Conservation (phyloP, 805 yeast species). For the Candida palmyrensis region DNA sequence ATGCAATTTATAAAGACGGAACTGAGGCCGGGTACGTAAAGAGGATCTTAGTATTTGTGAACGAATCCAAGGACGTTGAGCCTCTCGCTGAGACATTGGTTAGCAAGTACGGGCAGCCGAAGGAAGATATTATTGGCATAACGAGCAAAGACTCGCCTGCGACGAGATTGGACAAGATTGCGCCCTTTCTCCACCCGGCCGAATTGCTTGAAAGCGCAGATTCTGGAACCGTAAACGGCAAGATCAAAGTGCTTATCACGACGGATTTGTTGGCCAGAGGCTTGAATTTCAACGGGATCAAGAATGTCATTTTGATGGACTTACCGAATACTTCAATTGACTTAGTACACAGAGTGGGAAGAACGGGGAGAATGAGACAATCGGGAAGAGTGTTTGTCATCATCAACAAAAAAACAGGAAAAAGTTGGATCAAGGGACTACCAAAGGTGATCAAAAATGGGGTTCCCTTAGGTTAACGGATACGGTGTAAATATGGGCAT, state of each 20-base stretch:
- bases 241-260: conserved; percentile 68
- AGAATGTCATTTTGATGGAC: conserved; percentile 80
- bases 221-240: conserved; percentile 21
- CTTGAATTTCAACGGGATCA: conserved; percentile 73
- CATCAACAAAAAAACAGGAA: conserved; percentile 60
- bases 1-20: conserved; percentile 79
- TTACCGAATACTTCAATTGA: conserved; percentile 83
- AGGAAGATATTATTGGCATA: conserved; percentile 53
- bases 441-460: conserved; percentile 62
- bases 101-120: conserved; percentile 28
- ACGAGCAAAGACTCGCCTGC: conserved; percentile 61
- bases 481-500: background rate
- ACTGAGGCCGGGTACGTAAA: conserved; percentile 74
- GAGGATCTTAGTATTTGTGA: conserved; percentile 80
- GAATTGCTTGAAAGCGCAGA: conserved; percentile 29
- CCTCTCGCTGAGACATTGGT: conserved; percentile 52
- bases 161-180: conserved; percentile 53
- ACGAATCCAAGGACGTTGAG: conserved; percentile 59
- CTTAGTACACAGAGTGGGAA: conserved; percentile 84
- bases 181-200: conserved; percentile 63
- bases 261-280: conserved; percentile 92
- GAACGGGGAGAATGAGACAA: conserved; percentile 91
- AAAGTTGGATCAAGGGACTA: conserved; percentile 77
- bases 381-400: conserved; percentile 84
- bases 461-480: conserved; percentile 22